These are phyloP conservation scores for Pleurozium schreberi DNA, from an alignment of 225 moss, liverwort and hornwort genomes.

Conservation along the genomic window DNA sequence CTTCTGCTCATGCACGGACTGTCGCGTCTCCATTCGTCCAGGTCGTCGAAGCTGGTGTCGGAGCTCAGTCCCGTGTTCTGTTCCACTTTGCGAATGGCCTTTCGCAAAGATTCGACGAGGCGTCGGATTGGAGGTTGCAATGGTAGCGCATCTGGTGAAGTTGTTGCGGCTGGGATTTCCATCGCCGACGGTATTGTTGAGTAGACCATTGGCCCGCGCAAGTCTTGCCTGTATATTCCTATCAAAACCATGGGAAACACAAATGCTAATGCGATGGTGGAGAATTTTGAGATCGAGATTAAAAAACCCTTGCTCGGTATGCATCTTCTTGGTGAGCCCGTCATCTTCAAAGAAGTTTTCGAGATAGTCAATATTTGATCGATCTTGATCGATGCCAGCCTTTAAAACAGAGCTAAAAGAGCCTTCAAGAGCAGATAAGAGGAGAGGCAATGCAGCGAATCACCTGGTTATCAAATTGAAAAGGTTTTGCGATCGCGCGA, in stretches of 20 bases:
- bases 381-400: background rate
- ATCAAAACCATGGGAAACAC: background rate
- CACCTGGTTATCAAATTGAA: background rate
- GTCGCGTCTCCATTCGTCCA: slow-evolving; percentile 14
- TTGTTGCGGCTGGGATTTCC: background rate
- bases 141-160: background rate
- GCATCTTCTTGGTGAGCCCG: background rate
- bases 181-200: background rate
- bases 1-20: slow-evolving; percentile 49
- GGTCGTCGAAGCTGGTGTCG: background rate
- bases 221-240: background rate
- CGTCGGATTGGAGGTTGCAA: background rate
- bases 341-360: background rate
- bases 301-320: background rate
- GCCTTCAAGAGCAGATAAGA: background rate
- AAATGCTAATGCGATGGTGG: background rate
- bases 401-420: background rate
- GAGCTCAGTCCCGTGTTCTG: slow-evolving; percentile 2
- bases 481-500: background rate
- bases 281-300: background rate
- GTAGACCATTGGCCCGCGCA: background rate
- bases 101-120: slow-evolving; percentile 13
- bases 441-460: background rate
- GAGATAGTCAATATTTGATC: background rate
- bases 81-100: slow-evolving; percentile 5